A percentile compares a stretch with the other conserved stretches of the same genome.
Conservation (phyloP, 352 stramenopile genomes). For the Pythium dissotocum region DNA sequence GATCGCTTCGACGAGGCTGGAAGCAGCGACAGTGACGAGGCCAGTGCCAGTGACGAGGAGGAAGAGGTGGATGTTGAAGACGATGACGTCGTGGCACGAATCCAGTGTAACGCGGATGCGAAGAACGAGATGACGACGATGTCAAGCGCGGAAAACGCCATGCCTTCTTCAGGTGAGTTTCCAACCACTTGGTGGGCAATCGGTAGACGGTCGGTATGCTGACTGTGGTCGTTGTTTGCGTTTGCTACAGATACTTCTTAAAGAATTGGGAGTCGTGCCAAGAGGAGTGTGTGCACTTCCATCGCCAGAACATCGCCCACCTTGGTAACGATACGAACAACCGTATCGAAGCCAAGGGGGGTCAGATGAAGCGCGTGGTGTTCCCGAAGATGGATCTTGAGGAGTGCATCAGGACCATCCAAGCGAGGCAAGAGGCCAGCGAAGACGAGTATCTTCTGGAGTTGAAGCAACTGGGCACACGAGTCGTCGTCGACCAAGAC, state of each 20-base stretch:
- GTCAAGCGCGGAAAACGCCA: not conserved
- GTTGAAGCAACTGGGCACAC: constrained; percentile 21
- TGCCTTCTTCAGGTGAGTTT: not conserved
- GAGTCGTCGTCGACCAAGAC: constrained; percentile 16
- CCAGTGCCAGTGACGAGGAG: not conserved
- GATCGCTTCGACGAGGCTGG: too few relatives aligned
- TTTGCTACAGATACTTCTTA: not conserved
- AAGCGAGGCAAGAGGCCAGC: constrained; percentile 20
- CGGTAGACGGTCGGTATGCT: not conserved
- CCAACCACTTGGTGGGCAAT: not conserved
- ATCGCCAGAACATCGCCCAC: constrained; percentile 11
- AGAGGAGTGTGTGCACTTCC: constrained; percentile 12
- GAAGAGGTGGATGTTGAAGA: not conserved
- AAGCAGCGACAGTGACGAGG: not conserved
- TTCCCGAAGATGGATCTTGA: constrained; percentile 20
- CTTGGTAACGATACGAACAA: constrained; percentile 20
- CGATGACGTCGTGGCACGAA: not conserved
- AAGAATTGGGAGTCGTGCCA: constrained; percentile 5
- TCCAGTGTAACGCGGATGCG: not conserved
- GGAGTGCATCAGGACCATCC: constrained; percentile 25
- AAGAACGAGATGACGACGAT: not conserved
- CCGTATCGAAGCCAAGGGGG: constrained; percentile 12
- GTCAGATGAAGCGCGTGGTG: constrained; percentile 2
- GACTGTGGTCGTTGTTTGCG: not conserved
- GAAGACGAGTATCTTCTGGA: constrained; percentile 23